Conservation (phyloP, 2,329 filamentous ascomycete genomes). For the Albifimbria verrucaria region DNA sequence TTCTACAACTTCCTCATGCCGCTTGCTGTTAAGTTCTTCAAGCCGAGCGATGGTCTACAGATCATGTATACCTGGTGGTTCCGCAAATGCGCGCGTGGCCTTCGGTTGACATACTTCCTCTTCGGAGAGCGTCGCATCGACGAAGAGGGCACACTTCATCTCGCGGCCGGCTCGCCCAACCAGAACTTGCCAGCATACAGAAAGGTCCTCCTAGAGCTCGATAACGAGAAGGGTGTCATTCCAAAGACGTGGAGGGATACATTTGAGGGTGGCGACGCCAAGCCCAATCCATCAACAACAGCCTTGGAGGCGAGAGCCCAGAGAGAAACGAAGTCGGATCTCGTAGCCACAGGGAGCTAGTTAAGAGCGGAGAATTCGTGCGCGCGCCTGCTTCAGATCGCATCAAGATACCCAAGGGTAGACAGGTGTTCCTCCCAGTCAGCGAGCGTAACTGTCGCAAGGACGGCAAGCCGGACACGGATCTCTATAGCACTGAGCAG, state of each 20-base stretch:
- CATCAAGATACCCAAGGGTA: conserved; percentile 86
- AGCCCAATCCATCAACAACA: conserved; percentile 34
- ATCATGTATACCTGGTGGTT: conserved; percentile 97
- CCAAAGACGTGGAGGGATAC: conserved; percentile 57
- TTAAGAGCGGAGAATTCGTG: conserved; percentile 77
- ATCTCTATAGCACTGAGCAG: conserved; percentile 54
- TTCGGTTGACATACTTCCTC: conserved; percentile 87
- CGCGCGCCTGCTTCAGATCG: conserved; percentile 93
- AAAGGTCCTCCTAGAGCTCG: conserved; percentile 44
- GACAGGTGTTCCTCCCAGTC: conserved; percentile 72
- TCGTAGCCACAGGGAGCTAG: conserved; percentile 53
- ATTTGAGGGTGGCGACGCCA: conserved; percentile 46
- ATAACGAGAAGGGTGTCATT: conserved; percentile 35
- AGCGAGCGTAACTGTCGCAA: conserved; percentile 63
- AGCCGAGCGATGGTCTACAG: conserved; percentile 80
- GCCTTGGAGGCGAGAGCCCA: conserved; percentile 32
- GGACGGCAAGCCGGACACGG: conserved; percentile 49
- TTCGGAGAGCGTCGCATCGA: conserved; percentile 80
- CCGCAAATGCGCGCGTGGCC: conserved; percentile 71
- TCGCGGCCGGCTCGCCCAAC: conserved; percentile 31
- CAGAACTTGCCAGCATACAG: conserved; percentile 34
- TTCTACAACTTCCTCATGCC: conserved; percentile 98
- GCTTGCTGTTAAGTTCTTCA: conserved; percentile 76
- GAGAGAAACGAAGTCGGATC: conserved; percentile 37
- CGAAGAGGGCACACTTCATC: conserved; percentile 70